Percentiles rank a stretch among this genome's conserved stretches.
These are phyloP conservation scores for Thinopyrum obtusiflorum DNA, from an alignment of 202 grass and related monocot species.

Conservation along the genomic window DNA sequence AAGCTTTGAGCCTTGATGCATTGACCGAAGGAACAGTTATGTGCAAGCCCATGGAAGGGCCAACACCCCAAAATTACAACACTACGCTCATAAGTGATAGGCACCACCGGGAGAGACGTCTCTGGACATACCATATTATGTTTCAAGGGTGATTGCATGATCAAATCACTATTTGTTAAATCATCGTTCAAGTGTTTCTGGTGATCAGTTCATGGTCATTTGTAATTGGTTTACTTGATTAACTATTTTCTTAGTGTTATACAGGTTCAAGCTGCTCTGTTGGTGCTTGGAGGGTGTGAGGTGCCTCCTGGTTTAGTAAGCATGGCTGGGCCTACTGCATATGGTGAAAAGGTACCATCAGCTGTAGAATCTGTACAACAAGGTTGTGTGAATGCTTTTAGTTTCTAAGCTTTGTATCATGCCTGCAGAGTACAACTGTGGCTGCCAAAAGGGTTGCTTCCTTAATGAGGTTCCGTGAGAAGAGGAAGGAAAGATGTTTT, in stretches of 20 bases:
- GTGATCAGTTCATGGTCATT: background rate
- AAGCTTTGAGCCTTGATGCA: background rate
- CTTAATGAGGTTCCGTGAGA: slow-evolving; percentile 63
- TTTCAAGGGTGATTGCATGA: slow-evolving; percentile 19
- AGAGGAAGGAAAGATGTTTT: slow-evolving; percentile 73
- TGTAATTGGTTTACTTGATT: background rate
- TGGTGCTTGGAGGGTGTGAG: slow-evolving; percentile 62
- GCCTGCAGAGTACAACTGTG: slow-evolving; percentile 41
- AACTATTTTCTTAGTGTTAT: slow-evolving; percentile 24
- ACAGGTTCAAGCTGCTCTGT: slow-evolving; percentile 63
- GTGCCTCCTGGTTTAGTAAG: slow-evolving; percentile 47
- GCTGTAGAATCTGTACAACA: slow-evolving; percentile 7
- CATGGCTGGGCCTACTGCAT: slow-evolving; percentile 38
- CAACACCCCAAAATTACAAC: background rate
- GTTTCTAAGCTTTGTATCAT: slow-evolving; percentile 17
- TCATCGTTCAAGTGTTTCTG: background rate
- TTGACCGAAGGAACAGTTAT: background rate
- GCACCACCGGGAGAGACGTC: background rate
- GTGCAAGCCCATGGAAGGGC: background rate
- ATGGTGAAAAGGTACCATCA: slow-evolving; percentile 43
- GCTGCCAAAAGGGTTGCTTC: slow-evolving; percentile 63
- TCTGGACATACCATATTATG: background rate
- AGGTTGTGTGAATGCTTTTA: slow-evolving; percentile 1
- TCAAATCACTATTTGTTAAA: slow-evolving; percentile 5
- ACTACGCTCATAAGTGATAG: background rate